Conservation (phyloP, 2,329 filamentous ascomycete species). For the Pseudovirgaria hyperparasitica region DNA sequence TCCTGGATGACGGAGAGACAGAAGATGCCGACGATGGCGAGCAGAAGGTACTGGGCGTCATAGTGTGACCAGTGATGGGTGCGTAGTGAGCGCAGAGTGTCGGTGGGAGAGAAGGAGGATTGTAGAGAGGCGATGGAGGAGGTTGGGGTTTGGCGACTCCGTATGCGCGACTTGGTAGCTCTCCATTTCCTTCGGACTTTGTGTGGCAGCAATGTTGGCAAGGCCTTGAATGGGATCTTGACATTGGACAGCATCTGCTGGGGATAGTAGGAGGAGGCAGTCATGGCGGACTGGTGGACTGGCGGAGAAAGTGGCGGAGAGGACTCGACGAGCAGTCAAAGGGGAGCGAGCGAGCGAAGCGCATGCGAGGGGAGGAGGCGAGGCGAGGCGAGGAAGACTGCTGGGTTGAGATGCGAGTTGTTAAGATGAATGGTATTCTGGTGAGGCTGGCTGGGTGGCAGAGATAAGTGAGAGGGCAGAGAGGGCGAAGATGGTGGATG, state of each 20-base stretch:
- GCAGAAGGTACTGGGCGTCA: constrained; percentile 72
- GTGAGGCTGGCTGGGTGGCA: too few relatives aligned
- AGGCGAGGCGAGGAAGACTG: too few relatives aligned
- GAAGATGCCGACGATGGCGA: constrained; percentile 66
- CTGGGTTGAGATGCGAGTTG: too few relatives aligned
- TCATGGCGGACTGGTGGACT: constrained; percentile 11
- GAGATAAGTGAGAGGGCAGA: too few relatives aligned
- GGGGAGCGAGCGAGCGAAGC: constrained; percentile 5
- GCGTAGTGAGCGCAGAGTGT: constrained; percentile 64
- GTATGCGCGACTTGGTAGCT: constrained; percentile 48
- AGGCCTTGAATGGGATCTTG: constrained; percentile 34
- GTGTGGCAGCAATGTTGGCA: constrained; percentile 46
- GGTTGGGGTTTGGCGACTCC: constrained; percentile 51
- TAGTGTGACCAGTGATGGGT: constrained; percentile 69
- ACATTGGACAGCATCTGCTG: constrained; percentile 27
- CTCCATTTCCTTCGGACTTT: constrained; percentile 54
- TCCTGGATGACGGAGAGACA: constrained; percentile 69
- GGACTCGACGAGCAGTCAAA: constrained; percentile 2
- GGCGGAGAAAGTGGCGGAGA: constrained; percentile 3
- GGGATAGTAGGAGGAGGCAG: constrained; percentile 18
- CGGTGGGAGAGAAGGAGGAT: constrained; percentile 68
- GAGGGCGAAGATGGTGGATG: too few relatives aligned
- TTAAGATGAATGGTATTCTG: too few relatives aligned
- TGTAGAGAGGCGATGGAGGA: constrained; percentile 65
- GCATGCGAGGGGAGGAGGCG: too few relatives aligned